These are phyloP conservation scores for Hanseniaspora clermontiae DNA, from an alignment of 805 yeast species.

Conservation along the genomic window DNA sequence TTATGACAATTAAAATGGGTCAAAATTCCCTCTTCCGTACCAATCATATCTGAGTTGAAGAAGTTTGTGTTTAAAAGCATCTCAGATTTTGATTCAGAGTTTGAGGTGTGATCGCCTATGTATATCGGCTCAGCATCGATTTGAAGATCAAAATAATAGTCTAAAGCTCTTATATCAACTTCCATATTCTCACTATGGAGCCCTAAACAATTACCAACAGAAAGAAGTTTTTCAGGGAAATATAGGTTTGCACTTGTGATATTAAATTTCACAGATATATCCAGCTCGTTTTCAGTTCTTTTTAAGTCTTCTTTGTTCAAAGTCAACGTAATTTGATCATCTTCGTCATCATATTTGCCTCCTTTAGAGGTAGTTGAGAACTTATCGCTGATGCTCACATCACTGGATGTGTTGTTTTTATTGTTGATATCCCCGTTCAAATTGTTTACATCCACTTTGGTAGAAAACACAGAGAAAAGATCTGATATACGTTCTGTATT, in stretches of 20 bases:
- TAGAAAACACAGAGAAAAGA: background rate
- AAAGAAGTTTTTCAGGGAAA: slow-evolving; percentile 62
- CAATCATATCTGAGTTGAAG: slow-evolving; percentile 25
- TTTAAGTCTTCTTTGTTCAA: slow-evolving; percentile 22
- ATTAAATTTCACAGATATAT: slow-evolving; percentile 58
- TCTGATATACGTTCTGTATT: background rate
- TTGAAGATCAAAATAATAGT: slow-evolving; percentile 87
- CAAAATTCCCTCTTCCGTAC: slow-evolving; percentile 21
- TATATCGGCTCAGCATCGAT: slow-evolving; percentile 52
- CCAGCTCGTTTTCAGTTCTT: slow-evolving; percentile 59
- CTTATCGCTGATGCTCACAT: background rate
- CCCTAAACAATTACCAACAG: slow-evolving; percentile 47
- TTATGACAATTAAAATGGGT: slow-evolving; percentile 58
- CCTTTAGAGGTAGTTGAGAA: background rate
- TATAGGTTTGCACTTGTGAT: slow-evolving; percentile 59
- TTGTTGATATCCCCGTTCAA: background rate
- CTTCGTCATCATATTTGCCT: background rate
- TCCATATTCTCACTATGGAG: slow-evolving; percentile 53
- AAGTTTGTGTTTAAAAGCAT: slow-evolving; percentile 15
- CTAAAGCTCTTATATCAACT: slow-evolving; percentile 73
- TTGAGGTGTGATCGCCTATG: slow-evolving; percentile 24
- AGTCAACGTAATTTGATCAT: background rate
- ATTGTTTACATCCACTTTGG: background rate
- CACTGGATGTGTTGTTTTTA: background rate
- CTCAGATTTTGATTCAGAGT: slow-evolving; percentile 15